A percentile compares a stretch with the other conserved stretches of the same genome.
Evolutionary conservation across 2,329 filamentous ascomycete genomes (phyloP).

Genomic region (Onygena corvina): DNA sequence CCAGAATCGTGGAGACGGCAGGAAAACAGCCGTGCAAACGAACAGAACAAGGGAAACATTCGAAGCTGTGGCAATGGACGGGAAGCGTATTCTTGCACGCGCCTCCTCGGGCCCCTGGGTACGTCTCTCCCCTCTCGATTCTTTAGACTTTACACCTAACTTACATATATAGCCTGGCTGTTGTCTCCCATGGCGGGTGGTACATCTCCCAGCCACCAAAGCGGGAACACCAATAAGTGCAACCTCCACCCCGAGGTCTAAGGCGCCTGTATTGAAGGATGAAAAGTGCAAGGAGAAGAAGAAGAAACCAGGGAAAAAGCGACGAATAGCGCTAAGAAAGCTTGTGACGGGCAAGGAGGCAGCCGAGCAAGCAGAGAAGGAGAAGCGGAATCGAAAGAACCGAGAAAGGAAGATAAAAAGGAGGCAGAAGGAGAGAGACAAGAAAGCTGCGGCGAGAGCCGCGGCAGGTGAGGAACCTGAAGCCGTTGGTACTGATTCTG

Average conservation of each 20-base stretch:
- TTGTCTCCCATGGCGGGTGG: conserved; percentile 32
- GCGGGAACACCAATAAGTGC: conserved; percentile 16
- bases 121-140: conserved; percentile 13
- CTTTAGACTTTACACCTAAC: background rate
- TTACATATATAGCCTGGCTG: conserved; percentile 27
- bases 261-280: background rate
- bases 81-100: conserved; percentile 23
- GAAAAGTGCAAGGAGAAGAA: conserved; percentile 9
- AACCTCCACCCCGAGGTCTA: conserved; percentile 15
- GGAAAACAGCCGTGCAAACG: background rate
- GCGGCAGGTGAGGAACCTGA: background rate
- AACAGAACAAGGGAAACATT: conserved; percentile 20
- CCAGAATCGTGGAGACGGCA: conserved; percentile 12
- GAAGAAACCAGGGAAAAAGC: conserved; percentile 35
- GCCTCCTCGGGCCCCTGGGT: conserved; percentile 26
- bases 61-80: conserved; percentile 28
- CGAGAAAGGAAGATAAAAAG: conserved; percentile 17
- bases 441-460: conserved; percentile 13
- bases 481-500: background rate
- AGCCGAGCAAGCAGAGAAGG: conserved; percentile 17
- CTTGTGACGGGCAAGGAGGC: conserved; percentile 20
- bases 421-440: conserved; percentile 16
- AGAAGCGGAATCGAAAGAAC: conserved; percentile 16
- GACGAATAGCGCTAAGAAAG: conserved; percentile 31
- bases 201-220: conserved; percentile 24